Percentiles rank a stretch among this genome's conserved stretches.
Evolutionary conservation across 148 eudicot species (phyloP).

Genomic region (Beta vulgaris): DNA sequence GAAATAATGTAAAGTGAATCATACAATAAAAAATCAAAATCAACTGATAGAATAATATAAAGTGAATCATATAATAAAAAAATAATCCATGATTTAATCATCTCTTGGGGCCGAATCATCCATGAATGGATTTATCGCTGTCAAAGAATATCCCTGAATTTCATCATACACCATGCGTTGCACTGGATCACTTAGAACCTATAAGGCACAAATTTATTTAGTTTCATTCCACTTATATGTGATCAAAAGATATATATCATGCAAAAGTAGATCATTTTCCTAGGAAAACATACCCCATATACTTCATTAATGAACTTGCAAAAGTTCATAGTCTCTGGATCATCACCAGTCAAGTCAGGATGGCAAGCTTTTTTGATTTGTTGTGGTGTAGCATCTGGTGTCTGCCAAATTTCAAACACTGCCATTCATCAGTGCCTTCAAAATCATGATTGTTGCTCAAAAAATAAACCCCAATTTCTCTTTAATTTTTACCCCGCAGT

Average conservation of each 20-base stretch:
- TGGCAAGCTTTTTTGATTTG: conserved; percentile 92
- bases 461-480: not conserved
- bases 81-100: too few species aligned
- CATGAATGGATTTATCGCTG: conserved; percentile 81
- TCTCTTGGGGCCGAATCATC: conserved; percentile 76
- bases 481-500: not conserved
- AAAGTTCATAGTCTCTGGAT: conserved; percentile 81
- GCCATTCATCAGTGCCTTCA: not conserved
- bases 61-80: too few species aligned
- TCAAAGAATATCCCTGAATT: conserved; percentile 89
- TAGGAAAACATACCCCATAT: conserved; percentile 53
- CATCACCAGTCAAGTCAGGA: conserved; percentile 95
- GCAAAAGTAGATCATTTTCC: not conserved
- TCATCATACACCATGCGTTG: conserved; percentile 95
- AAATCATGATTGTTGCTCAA: not conserved
- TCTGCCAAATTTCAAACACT: conserved; percentile 33
- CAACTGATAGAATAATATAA: too few species aligned
- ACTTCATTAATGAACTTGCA: conserved; percentile 97
- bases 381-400: conserved; percentile 90
- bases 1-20: too few species aligned
- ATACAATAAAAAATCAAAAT: too few species aligned
- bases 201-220: conserved; percentile 14
- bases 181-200: conserved; percentile 96
- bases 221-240: not conserved
- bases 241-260: not conserved